Evolutionary conservation across 2,329 filamentous ascomycete species (phyloP).

Genomic region (Ceratocystis eucalypticola): DNA sequence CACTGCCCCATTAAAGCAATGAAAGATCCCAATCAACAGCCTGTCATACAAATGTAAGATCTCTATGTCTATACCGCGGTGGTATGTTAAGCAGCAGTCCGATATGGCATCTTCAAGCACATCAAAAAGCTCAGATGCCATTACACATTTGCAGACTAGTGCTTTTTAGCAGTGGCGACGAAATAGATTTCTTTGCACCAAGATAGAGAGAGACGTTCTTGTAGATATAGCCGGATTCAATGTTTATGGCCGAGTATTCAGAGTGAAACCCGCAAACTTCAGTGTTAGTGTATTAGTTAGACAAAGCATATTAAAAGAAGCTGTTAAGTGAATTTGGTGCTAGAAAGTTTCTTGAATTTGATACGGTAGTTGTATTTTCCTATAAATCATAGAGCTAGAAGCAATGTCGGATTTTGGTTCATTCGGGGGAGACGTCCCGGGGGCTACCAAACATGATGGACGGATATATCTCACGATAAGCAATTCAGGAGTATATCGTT

Average conservation of each 20-base stretch:
- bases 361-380: not conserved
- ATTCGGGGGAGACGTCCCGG: not conserved
- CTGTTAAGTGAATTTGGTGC: not conserved
- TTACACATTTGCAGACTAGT: not conserved
- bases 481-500: not conserved
- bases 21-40: not conserved
- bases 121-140: not conserved
- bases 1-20: not conserved
- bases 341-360: not conserved
- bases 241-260: not conserved
- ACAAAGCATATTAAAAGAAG: not conserved
- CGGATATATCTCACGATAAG: not conserved
- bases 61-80: not conserved
- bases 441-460: not conserved
- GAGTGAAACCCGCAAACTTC: not conserved
- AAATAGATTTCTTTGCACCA: not conserved
- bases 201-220: not conserved
- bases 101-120: not conserved
- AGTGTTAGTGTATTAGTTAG: conserved; percentile 15
- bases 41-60: not conserved
- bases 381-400: not conserved
- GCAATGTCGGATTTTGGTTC: not conserved
- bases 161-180: too few relatives aligned
- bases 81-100: not conserved
- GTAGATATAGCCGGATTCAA: not conserved